These are phyloP conservation scores for Crithidia brevicula DNA, from an alignment of 208 protist genomes.

Conservation along the genomic window DNA sequence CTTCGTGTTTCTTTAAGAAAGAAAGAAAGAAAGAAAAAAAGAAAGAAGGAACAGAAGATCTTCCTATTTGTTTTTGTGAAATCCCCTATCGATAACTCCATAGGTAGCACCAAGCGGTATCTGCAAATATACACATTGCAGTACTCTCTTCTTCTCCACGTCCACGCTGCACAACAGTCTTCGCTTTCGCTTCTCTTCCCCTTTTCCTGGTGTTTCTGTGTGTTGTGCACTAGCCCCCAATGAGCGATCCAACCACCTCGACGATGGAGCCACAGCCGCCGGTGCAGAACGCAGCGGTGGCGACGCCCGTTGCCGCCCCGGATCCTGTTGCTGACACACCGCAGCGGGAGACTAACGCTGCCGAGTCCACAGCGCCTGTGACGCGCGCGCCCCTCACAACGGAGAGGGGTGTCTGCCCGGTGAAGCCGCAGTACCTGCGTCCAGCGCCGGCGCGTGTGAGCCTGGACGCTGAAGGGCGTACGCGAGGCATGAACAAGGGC, in stretches of 20 bases:
- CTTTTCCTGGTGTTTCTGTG: conserved; percentile 1
- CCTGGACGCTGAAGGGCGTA: conserved; percentile 65
- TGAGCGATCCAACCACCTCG: conserved; percentile 3
- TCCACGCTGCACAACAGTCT: not conserved
- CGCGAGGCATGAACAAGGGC: conserved; percentile 86
- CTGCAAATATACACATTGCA: too few species aligned
- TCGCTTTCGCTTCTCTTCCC: conserved; percentile 2
- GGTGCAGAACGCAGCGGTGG: not conserved
- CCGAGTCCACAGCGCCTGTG: not conserved
- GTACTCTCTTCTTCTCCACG: not conserved
- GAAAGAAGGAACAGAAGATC: too few species aligned
- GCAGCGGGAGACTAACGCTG: not conserved
- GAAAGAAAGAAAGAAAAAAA: too few species aligned
- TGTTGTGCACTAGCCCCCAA: too few species aligned
- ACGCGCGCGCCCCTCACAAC: not conserved
- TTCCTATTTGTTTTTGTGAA: too few species aligned
- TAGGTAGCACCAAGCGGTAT: too few species aligned
- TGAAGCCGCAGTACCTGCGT: conserved; percentile 65
- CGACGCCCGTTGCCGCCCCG: not conserved
- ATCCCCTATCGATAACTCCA: too few species aligned
- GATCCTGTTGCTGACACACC: not conserved
- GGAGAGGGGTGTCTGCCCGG: conserved; percentile 64
- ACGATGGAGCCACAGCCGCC: not conserved
- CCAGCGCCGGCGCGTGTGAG: conserved; percentile 57
- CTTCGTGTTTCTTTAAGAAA: too few species aligned